phyloP scores from a whole-genome alignment of 2,329 filamentous ascomycete species.

The Apiospora pterosperma region DNA sequence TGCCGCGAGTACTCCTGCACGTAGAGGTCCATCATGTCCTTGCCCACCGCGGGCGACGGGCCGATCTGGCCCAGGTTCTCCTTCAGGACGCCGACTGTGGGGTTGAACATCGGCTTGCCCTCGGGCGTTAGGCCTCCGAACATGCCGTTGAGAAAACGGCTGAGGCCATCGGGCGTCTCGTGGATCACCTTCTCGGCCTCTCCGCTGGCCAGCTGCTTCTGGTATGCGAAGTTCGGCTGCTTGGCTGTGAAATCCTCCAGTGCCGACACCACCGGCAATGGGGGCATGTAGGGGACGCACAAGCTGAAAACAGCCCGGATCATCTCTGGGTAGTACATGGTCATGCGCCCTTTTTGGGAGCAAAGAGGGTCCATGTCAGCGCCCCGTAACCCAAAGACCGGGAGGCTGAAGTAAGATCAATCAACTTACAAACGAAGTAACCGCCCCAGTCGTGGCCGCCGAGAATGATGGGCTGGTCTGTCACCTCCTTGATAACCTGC shows the following conservation, averaged over 20 bases:
- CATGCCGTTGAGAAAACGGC: slow-evolving; percentile 66
- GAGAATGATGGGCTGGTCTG: slow-evolving; percentile 19
- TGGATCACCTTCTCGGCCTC: slow-evolving; percentile 61
- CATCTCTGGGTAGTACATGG: slow-evolving; percentile 69
- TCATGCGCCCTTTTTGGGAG: slow-evolving; percentile 65
- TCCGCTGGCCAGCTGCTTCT: slow-evolving; percentile 72
- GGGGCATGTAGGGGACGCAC: slow-evolving; percentile 70
- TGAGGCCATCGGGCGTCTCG: slow-evolving; percentile 52
- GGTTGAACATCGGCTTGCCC: slow-evolving; percentile 60
- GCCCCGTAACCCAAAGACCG: neutral
- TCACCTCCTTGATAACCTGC: slow-evolving; percentile 45
- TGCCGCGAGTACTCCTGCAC: slow-evolving; percentile 64
- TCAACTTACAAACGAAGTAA: slow-evolving; percentile 67
- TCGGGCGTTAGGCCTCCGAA: slow-evolving; percentile 65
- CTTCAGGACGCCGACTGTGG: slow-evolving; percentile 59
- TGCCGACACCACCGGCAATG: slow-evolving; percentile 23
- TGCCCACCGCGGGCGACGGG: slow-evolving; percentile 47
- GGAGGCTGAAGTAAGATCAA: neutral
- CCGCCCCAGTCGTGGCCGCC: slow-evolving; percentile 56
- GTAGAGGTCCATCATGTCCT: slow-evolving; percentile 76
- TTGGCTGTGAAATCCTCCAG: slow-evolving; percentile 51
- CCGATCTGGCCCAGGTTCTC: slow-evolving; percentile 53
- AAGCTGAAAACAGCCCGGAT: slow-evolving; percentile 74
- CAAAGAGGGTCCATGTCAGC: neutral
- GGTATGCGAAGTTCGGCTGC: slow-evolving; percentile 75